Evolutionary conservation across 75 land plant genomes (phyloP).

Genomic region (Sequoiadendron giganteum): DNA sequence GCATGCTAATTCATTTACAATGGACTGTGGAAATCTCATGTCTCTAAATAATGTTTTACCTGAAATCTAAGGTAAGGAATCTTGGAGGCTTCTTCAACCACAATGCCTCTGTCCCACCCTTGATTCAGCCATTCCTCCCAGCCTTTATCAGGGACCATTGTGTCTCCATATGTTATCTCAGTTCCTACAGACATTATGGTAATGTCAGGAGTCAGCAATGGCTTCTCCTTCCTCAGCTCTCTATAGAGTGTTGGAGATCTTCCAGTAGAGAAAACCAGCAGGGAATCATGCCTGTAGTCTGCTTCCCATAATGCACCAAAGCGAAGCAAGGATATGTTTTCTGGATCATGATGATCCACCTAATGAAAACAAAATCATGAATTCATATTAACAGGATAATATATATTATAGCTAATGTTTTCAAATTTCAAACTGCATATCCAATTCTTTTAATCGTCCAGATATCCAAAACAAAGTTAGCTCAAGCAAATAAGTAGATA

Average conservation of each 20-base stretch:
- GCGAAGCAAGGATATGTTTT: slow-evolving; percentile 71
- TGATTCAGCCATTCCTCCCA: slow-evolving; percentile 80
- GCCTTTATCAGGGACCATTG: slow-evolving; percentile 87
- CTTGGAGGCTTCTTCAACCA: slow-evolving; percentile 74
- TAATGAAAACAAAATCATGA: slow-evolving; percentile 18
- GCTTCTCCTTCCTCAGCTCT: slow-evolving; percentile 86
- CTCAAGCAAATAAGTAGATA: not conserved
- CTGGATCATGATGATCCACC: slow-evolving; percentile 95
- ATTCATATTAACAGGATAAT: not conserved
- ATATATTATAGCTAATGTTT: not conserved
- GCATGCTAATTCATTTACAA: too few relatives aligned
- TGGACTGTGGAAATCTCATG: too few relatives aligned
- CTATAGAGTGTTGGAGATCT: slow-evolving; percentile 94
- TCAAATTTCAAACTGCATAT: not conserved
- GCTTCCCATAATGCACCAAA: slow-evolving; percentile 96
- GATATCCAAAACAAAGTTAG: not conserved
- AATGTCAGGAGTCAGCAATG: slow-evolving; percentile 90
- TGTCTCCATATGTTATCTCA: slow-evolving; percentile 89
- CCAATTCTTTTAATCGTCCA: not conserved
- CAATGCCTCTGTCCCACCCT: slow-evolving; percentile 76
- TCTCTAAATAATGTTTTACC: slow-evolving; percentile 27
- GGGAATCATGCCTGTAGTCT: slow-evolving; percentile 72
- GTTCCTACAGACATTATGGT: slow-evolving; percentile 98
- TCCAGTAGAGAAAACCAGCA: slow-evolving; percentile 95
- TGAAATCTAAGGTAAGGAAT: slow-evolving; percentile 63